Evolutionary conservation across 371 early-diverging fungal genomes (phyloP).

Genomic region (Haplosporangium sp.): DNA sequence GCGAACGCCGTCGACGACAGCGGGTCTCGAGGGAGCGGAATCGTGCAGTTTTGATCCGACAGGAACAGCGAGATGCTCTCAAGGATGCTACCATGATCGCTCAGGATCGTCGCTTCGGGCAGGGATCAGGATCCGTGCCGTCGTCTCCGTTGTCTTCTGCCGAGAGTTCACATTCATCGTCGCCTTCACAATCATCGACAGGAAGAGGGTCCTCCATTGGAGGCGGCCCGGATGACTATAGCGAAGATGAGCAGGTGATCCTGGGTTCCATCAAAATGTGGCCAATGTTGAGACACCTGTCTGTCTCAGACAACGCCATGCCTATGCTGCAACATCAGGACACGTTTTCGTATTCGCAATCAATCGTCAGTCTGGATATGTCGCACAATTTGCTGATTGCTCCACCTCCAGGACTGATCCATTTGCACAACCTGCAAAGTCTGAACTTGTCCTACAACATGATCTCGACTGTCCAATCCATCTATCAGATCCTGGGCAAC

Average conservation of each 20-base stretch:
- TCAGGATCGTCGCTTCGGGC: constrained; percentile 18
- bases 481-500: constrained; percentile 72
- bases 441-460: constrained; percentile 76
- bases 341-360: constrained; percentile 57
- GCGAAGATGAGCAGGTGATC: constrained; percentile 23
- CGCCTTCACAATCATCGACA: constrained; percentile 14
- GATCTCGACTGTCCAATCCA: constrained; percentile 66
- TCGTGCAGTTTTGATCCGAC: constrained; percentile 36
- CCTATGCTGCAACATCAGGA: constrained; percentile 60
- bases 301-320: constrained; percentile 66
- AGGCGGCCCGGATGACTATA: background rate
- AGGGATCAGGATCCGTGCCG: constrained; percentile 20
- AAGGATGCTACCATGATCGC: constrained; percentile 19
- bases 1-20: constrained; percentile 50
- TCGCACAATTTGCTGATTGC: constrained; percentile 71
- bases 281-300: constrained; percentile 61
- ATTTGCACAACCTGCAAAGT: constrained; percentile 66
- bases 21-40: constrained; percentile 39
- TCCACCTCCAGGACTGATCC: constrained; percentile 65
- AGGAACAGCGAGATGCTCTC: constrained; percentile 45
- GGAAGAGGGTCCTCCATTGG: too few species aligned
- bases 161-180: constrained; percentile 22
- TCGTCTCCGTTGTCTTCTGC: constrained; percentile 12
- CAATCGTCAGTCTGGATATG: constrained; percentile 69
- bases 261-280: constrained; percentile 55